These are phyloP conservation scores for Sporothrix humicola DNA, from an alignment of 2,329 filamentous ascomycete genomes.

Conservation along the genomic window DNA sequence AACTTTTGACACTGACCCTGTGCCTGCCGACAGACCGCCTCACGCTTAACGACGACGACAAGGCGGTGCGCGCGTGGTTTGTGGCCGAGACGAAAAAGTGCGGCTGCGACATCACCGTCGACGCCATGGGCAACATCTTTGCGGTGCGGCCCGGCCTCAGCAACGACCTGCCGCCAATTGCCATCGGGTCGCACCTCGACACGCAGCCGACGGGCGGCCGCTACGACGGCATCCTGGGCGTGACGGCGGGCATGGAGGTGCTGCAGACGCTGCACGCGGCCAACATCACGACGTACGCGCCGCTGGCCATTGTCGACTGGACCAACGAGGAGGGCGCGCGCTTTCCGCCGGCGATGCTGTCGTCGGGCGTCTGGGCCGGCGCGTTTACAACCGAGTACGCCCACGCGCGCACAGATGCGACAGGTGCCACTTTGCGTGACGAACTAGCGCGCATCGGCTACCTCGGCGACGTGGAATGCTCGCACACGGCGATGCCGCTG, in stretches of 20 bases:
- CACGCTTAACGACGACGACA: neutral
- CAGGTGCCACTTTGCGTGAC: conserved; percentile 67
- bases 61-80: conserved; percentile 3
- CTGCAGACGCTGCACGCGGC: conserved; percentile 71
- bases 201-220: conserved; percentile 56
- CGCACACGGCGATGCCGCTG: conserved; percentile 65
- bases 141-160: neutral
- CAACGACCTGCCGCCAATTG: conserved; percentile 7
- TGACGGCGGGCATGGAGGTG: conserved; percentile 75
- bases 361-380: conserved; percentile 79
- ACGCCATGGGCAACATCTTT: conserved; percentile 12
- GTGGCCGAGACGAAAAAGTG: neutral
- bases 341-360: conserved; percentile 76
- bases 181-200: conserved; percentile 63
- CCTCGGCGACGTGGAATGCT: conserved; percentile 61
- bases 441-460: conserved; percentile 77
- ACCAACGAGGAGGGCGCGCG: conserved; percentile 84
- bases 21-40: conserved; percentile 56
- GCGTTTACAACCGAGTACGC: conserved; percentile 65
- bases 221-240: conserved; percentile 51
- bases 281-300: conserved; percentile 69
- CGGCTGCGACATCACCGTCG: neutral
- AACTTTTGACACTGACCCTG: too few relatives aligned
- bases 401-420: conserved; percentile 66
- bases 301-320: conserved; percentile 78